phyloP scores from a whole-genome alignment of 768 basidiomycete species.

The Neoboletus subvelutipes region DNA sequence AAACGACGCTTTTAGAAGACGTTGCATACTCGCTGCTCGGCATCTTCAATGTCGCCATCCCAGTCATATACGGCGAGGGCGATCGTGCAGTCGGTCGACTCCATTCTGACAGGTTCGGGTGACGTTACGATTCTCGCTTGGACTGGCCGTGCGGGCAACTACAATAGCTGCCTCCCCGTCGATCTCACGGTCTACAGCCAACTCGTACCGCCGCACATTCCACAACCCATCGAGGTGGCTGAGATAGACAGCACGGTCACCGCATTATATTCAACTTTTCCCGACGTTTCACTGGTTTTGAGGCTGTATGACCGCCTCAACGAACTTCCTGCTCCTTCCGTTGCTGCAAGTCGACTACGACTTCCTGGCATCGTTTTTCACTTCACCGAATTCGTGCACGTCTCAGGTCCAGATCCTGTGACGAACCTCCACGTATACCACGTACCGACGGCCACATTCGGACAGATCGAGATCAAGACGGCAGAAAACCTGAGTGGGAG shows the following conservation, averaged over 20 bases:
- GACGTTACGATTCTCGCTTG: not conserved
- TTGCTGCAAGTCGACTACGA: no score
- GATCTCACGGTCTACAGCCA: not conserved
- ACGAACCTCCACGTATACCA: no score
- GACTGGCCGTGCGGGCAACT: not conserved
- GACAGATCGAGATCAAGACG: no score
- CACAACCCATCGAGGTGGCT: not conserved
- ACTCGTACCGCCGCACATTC: not conserved
- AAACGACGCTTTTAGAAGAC: not conserved
- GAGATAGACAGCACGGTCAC: not conserved
- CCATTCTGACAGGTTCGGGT: not conserved
- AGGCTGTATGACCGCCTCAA: not conserved
- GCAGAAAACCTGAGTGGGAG: no score
- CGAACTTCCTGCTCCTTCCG: no score
- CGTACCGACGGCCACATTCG: no score
- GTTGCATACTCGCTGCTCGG: not conserved
- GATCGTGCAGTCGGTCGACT: not conserved
- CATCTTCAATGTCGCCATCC: not conserved
- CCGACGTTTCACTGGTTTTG: not conserved
- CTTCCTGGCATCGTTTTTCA: no score
- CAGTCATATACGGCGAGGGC: not conserved
- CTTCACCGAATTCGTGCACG: no score
- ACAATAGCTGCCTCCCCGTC: not conserved
- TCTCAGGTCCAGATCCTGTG: no score
- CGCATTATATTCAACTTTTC: not conserved